Evolutionary conservation across 2,329 filamentous ascomycete genomes (phyloP), one percentile per base, ranked within the genome.

Genomic region (Tolypocladium inflatum): DNA sequence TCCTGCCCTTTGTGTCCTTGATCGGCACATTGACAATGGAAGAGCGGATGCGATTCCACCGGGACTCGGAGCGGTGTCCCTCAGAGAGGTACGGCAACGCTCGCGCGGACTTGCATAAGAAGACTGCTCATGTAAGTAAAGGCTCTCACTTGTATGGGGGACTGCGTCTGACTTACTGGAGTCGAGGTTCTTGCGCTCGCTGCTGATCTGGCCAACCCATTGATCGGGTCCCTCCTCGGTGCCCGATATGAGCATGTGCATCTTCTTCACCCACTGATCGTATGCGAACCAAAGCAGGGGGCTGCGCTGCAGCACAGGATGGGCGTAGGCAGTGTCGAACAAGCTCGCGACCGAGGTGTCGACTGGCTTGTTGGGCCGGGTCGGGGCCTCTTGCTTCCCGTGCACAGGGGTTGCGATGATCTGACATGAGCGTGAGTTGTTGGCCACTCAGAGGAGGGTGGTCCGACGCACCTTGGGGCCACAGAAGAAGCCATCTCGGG

Each of bases 251-350:
- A 73, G 59, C 64, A 68, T 74, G 54, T 76, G 72, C 59, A 77
- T 76, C 11, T 63, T 67, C 57, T 75, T 73, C 58, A 79, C 72
- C 64, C 76, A 79, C 30, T 64, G 62, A 55, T 80, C 74, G 59
- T 81, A 81, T 56, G 75, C 75, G 1, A 62, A 62, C 78, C 78
- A 80, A 6, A 76, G 70, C 3, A 76, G 59, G 1, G 63, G 67
- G 17, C 74, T 74, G n/a, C 71, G 70, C 58, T 77, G 74, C 0
- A 81, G 66, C 4, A 73, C 58, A 0, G 75, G 74, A n/a, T 79
- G 78, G 6, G 76, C 74, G 57, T 81, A 81, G 5, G 77, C 76
- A 0, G 78, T 80, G 60, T 81, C 78, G 59, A 81, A 80, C 6
- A 81, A 64, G 57, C 76, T 79, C 11, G 77, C 77, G 1, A 76